Evolutionary conservation across 1,284 basidiomycete genomes (phyloP), one percentile per base, ranked within the genome.

Genomic region (Apiotrichum laibachii): DNA sequence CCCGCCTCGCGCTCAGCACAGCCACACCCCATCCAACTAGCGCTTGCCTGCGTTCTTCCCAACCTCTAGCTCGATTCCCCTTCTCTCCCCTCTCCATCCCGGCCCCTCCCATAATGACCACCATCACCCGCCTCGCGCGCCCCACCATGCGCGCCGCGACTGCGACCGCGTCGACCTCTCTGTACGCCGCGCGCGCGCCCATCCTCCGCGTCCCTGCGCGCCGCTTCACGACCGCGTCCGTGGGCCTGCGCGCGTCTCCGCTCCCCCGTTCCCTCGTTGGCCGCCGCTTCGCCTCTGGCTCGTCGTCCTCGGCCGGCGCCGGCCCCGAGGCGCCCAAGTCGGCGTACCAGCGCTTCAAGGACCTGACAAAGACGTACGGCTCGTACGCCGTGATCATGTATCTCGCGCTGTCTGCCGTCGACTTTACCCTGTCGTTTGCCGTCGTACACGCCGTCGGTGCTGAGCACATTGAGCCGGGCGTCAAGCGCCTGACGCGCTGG

Each of bases 341-440:
- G 2, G 70, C 72, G 26, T 71, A 72, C 54, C 59, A 65, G 42
- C 85, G 87, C 18, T 83, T 96, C 42, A 94, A 90, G 77, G 83
- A 86, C 67, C 86, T 96, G 62, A 88, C 94, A 66, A 92, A 89
- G 71, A 85, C 88, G 8, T 95, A 97, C 73, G 93, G 93, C 35
- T 91, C 89, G 87, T 93, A 93, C 72, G 90, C 93, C 7, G 82
- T 96, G 26, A 89, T 88, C 42, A 86, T 96, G 46, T 96, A 97
- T 80, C 56, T 88, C 65, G 72, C 86, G 46, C 73, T 95, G 57
- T 84, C 84, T 34, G 80, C 81, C 11, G 72, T 90, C 71, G 94
- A 96, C 77, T 92, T 95, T 71, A 79, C 84, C 33, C 81, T 95
- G 65, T 85, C 88, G 0, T 96, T 97, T 73, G 83, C 86, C 35